Base-by-base conservation (phyloP, 805 yeast genomes). In the Hermanozyma aechmeae region DNA sequence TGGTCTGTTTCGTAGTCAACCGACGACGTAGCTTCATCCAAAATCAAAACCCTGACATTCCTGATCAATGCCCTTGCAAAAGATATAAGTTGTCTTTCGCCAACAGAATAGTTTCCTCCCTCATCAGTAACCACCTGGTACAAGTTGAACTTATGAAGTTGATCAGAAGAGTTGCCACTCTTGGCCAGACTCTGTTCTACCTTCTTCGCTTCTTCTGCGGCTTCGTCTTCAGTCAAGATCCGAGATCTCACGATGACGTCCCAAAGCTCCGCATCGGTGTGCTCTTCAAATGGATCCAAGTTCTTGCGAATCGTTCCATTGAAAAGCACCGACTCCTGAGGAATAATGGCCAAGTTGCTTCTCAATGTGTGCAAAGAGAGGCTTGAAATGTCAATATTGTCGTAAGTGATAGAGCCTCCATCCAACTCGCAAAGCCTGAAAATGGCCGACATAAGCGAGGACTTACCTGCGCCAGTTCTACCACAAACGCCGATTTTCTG, bases 1-100 rank as follows among this genome's bases (percentile, higher is more conserved):
- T 79, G 65, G 52, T 85, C 95, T 0, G 95, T 84, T 46, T 80
- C 86, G 46, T 81, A 85, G 56, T 85, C 95, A 37, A 86, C 84
- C 27, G 77, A 70, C 1, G 80, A 72, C 1, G 85, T 77, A 16
- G 84, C 95, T 56, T 86, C 95, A 51, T 85, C 95, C 33, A 85
- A 56, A 33, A 86, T 83, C 34, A 85, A 61, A 33, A 85, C 76
- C 48, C 74, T 77, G 3, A 92, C 70, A 18, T 79, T 71, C 24
- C 85, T 68, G 29, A 85, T 77, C 47, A 86, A 61, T 0, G 95
- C 92, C 42, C 95, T 68, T 2, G 93, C 87, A 37, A 85, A 68
- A 8, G 94, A 84, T 50, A 85, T 59, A 42, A 80, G 64, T 52
- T 81, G 89, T 42, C 83, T 68, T 50, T 81, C 87, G 22, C 92